phyloP scores from a whole-genome alignment of 148 eudicot genomes.

The Cornus kousa region DNA sequence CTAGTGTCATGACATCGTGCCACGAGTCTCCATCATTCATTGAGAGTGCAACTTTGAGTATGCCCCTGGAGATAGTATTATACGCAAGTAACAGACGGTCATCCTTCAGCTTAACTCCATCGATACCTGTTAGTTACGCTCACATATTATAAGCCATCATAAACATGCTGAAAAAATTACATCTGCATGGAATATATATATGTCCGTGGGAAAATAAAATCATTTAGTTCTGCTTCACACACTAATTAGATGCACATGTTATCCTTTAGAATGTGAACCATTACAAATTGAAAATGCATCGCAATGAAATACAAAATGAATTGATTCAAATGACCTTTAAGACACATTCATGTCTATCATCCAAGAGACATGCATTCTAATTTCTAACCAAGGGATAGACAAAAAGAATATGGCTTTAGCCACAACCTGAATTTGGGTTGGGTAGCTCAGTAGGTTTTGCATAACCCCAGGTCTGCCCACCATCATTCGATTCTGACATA shows the following conservation, averaged over 20 bases:
- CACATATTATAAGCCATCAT: conserved; percentile 8
- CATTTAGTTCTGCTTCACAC: neutral
- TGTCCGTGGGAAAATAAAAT: neutral
- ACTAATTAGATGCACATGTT: neutral
- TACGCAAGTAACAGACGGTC: conserved; percentile 84
- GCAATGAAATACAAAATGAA: neutral
- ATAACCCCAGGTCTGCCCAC: conserved; percentile 75
- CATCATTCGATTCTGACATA: conserved; percentile 85
- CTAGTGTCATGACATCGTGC: conserved; percentile 67
- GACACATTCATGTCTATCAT: neutral
- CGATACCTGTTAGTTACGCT: conserved; percentile 60
- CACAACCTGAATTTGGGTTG: conserved; percentile 93
- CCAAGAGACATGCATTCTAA: neutral
- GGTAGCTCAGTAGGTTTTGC: conserved; percentile 75
- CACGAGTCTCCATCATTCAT: conserved; percentile 82
- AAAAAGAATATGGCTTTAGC: neutral
- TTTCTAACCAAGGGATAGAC: neutral
- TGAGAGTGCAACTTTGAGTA: conserved; percentile 55
- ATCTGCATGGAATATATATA: neutral
- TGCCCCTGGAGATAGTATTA: conserved; percentile 71
- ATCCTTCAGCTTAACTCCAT: conserved; percentile 77
- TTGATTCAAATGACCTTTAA: neutral
- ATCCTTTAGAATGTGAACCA: neutral
- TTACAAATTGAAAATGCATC: neutral
- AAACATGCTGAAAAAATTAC: neutral